Percentiles rank a stretch among this genome's conserved stretches.
Conservation (phyloP, 768 basidiomycete genomes). For the Boletus reticulatus region DNA sequence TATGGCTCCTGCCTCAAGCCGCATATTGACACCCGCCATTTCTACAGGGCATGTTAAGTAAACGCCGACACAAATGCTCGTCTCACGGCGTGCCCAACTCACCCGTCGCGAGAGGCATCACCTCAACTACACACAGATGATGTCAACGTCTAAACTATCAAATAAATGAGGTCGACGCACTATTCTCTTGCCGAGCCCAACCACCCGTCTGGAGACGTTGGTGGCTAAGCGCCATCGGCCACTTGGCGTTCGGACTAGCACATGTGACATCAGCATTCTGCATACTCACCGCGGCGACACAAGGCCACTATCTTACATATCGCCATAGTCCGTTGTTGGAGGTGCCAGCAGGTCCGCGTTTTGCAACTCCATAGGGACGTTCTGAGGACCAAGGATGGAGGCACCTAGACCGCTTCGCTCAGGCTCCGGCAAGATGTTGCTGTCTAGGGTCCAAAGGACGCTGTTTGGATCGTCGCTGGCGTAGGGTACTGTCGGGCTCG, state of each 20-base stretch:
- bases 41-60: background rate
- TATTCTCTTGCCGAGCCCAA: slow-evolving; percentile 59
- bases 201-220: slow-evolving; percentile 56
- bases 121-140: slow-evolving; percentile 22
- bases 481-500: slow-evolving; percentile 40
- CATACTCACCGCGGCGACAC: background rate
- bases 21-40: slow-evolving; percentile 36
- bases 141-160: background rate
- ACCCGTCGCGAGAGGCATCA: slow-evolving; percentile 37
- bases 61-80: background rate
- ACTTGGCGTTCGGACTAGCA: slow-evolving; percentile 46
- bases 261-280: background rate
- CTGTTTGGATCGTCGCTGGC: slow-evolving; percentile 42
- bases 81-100: slow-evolving; percentile 15
- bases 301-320: slow-evolving; percentile 32
- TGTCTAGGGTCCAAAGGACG: slow-evolving; percentile 35
- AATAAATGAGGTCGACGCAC: slow-evolving; percentile 25
- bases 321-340: slow-evolving; percentile 58
- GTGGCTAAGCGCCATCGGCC: slow-evolving; percentile 58
- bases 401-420: slow-evolving; percentile 44
- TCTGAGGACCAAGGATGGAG: slow-evolving; percentile 52
- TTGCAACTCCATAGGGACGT: slow-evolving; percentile 49
- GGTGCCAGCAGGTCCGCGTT: slow-evolving; percentile 57
- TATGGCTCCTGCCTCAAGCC: slow-evolving; percentile 37
- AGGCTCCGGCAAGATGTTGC: slow-evolving; percentile 34